Evolutionary conservation across 495 filamentous ascomycete genomes (phyloP), one percentile per base, ranked within the genome.

Genomic region (Ramalina peruviana): DNA sequence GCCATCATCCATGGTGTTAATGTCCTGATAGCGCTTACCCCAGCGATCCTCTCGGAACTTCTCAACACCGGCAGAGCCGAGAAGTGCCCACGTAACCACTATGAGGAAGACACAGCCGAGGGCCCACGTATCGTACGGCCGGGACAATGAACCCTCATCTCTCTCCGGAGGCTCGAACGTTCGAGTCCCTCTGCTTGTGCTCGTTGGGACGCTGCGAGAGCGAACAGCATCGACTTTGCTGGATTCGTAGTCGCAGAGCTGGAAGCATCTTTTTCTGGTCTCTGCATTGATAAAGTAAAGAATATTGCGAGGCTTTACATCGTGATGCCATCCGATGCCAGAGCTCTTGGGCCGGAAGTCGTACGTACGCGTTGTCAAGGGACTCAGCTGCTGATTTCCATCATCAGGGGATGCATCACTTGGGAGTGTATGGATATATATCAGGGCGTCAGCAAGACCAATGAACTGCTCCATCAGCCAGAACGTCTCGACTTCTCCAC

Each of bases 71-170:
- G 13, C 13, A 15, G 5, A 52, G 12, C 23, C 48, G 16, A 23
- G 19, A 36, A 46, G 1, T 2, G 48, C 33, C 54, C 54, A 63
- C 1, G 52, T 51, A n/a, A 56, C 39, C 26, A 59, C 48, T 51
- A 74, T 72, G 3, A 74, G 63, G 46, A 60, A 72, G 11, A 75
- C 65, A 46, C 70, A 72, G 12, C 72, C 72, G 3, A 75, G 62
- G 1, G 65, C 66, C 61, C 69, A 75, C 2, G 73, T 59, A 54
- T 75, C 72, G 11, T 65, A 68, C 10, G 63, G 60, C n/a, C 62
- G 59, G 25, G 68, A 67, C 2, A 68, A 64, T n/a, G 43, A 39
- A 2, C 56, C 56, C 46, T 67, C 55, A 17, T 58, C 48, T n/a
- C 58, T 58, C 54, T 75, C 71, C 3, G 73, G 73, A 9, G 70